These are phyloP conservation scores for Pseudogymnoascus destructans DNA, from an alignment of 2,329 filamentous ascomycete species.

Conservation along the genomic window DNA sequence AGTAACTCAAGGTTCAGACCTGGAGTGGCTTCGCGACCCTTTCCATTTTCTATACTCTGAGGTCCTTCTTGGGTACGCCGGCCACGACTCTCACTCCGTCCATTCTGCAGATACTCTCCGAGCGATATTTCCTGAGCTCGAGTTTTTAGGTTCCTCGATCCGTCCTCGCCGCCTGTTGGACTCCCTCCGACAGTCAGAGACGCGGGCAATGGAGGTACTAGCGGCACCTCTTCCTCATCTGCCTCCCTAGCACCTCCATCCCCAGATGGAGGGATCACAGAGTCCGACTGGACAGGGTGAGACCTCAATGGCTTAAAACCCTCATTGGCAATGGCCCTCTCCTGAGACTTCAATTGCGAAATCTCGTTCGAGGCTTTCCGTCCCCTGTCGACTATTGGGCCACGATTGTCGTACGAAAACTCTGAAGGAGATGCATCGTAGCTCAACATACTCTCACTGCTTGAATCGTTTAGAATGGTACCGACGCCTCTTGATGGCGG, in stretches of 20 bases:
- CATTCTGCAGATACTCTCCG: neutral
- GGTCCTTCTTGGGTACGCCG: neutral
- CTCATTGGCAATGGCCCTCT: neutral
- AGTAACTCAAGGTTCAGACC: conserved; percentile 25
- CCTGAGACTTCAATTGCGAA: neutral
- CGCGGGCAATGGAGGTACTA: neutral
- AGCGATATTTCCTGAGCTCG: neutral
- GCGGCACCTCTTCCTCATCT: neutral
- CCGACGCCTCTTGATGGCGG: conserved; percentile 28
- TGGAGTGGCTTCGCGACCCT: neutral
- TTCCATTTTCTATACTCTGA: neutral
- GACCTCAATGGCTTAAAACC: neutral
- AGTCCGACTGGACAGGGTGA: neutral
- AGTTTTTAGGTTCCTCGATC: neutral
- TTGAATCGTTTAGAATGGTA: conserved; percentile 37
- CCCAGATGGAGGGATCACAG: neutral
- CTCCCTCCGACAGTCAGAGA: neutral
- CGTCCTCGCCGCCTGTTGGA: neutral
- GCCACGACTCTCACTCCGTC: neutral
- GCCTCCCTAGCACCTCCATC: neutral
- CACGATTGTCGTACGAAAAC: conserved; percentile 39
- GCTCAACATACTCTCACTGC: conserved; percentile 57
- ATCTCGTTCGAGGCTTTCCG: neutral
- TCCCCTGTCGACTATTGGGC: neutral
- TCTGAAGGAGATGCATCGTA: conserved; percentile 57